phyloP scores from a whole-genome alignment of 768 basidiomycete species.

The Albatrellus ellisii region DNA sequence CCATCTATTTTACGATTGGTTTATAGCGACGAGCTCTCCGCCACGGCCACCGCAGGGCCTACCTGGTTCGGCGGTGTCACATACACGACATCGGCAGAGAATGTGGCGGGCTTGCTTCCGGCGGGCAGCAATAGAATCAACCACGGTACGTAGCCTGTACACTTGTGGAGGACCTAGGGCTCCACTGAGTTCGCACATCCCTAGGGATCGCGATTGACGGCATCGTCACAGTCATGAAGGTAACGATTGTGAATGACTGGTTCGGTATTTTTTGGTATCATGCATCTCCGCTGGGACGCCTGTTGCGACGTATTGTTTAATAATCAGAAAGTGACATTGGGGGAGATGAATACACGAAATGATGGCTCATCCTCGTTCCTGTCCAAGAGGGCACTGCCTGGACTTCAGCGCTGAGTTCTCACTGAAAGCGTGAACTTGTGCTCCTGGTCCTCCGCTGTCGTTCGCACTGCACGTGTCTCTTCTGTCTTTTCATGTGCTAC shows the following conservation, averaged over 20 bases:
- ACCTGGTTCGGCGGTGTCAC: conserved; percentile 28
- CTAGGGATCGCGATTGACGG: conserved; percentile 50
- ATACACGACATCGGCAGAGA: conserved; percentile 32
- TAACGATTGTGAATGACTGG: conserved; percentile 39
- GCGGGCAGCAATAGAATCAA: conserved; percentile 34
- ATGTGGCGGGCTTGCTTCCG: conserved; percentile 37
- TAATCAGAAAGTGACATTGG: too few relatives aligned
- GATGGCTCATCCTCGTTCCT: too few relatives aligned
- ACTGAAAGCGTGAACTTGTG: too few relatives aligned
- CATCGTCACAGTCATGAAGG: conserved; percentile 35
- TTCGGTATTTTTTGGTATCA: too few relatives aligned
- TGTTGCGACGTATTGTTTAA: too few relatives aligned
- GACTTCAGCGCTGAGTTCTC: too few relatives aligned
- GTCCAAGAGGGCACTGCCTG: too few relatives aligned
- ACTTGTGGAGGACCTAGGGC: background rate
- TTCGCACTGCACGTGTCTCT: too few relatives aligned
- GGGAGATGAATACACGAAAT: too few relatives aligned
- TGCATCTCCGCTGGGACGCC: too few relatives aligned
- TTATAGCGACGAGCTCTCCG: conserved; percentile 26
- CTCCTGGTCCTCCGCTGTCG: too few relatives aligned
- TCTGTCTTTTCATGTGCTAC: too few relatives aligned
- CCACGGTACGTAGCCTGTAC: conserved; percentile 23
- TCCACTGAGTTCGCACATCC: conserved; percentile 13
- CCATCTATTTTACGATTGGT: background rate
- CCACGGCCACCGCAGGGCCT: conserved; percentile 24